Evolutionary conservation across 2,329 filamentous ascomycete genomes (phyloP).

Genomic region (Epicoccum nigrum): DNA sequence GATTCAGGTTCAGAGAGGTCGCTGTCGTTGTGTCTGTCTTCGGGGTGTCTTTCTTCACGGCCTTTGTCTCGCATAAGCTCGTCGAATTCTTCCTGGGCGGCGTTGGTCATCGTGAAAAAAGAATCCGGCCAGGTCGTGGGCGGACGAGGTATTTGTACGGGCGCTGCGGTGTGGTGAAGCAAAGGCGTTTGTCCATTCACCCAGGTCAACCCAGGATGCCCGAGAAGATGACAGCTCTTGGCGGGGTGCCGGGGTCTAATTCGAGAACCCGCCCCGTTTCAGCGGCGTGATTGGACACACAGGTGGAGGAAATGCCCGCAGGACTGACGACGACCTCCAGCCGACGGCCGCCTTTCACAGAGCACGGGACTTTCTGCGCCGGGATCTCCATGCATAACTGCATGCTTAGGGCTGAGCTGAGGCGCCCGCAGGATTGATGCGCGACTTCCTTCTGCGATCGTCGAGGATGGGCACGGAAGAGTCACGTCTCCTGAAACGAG

Average conservation of each 20-base stretch:
- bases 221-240: slow-evolving; percentile 20
- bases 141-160: slow-evolving; percentile 16
- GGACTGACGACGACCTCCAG: slow-evolving; percentile 16
- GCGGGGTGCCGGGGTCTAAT: slow-evolving; percentile 19
- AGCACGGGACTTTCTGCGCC: slow-evolving; percentile 8
- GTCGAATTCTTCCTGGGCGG: slow-evolving; percentile 60
- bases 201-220: slow-evolving; percentile 14
- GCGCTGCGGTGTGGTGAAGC: slow-evolving; percentile 17
- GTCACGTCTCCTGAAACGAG: slow-evolving; percentile 26
- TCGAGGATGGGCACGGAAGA: slow-evolving; percentile 28
- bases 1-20: slow-evolving; percentile 64
- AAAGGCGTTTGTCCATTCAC: slow-evolving; percentile 7
- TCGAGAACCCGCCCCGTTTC: slow-evolving; percentile 18
- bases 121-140: slow-evolving; percentile 13
- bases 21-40: slow-evolving; percentile 62
- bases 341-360: slow-evolving; percentile 5
- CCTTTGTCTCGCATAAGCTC: slow-evolving; percentile 57
- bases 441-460: slow-evolving; percentile 21
- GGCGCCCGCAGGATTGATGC: slow-evolving; percentile 17
- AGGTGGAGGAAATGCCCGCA: slow-evolving; percentile 14
- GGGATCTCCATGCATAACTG: slow-evolving; percentile 8
- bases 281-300: slow-evolving; percentile 30
- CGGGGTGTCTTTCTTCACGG: slow-evolving; percentile 52
- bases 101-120: slow-evolving; percentile 50
- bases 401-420: slow-evolving; percentile 21